A percentile compares a stretch with the other conserved stretches of the same genome.
Evolutionary conservation across 2,329 filamentous ascomycete species (phyloP).

Genomic region (Ophiostoma piceae): DNA sequence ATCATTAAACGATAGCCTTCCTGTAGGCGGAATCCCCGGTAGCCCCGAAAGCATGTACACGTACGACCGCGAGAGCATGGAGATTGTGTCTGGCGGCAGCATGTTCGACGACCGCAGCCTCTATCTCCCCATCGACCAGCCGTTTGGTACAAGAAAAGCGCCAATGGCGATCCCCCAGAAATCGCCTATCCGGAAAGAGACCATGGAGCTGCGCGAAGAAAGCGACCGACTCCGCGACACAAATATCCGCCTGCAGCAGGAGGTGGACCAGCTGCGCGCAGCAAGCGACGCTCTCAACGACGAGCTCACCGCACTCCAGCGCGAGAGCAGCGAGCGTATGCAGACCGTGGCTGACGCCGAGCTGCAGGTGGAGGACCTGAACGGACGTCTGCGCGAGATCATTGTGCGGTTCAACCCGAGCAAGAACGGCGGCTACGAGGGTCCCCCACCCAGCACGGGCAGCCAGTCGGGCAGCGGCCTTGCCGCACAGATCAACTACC

Average conservation of each 20-base stretch:
- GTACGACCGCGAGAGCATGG: constrained; percentile 56
- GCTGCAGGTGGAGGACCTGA: constrained; percentile 61
- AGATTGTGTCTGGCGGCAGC: constrained; percentile 43
- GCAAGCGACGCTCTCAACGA: constrained; percentile 35
- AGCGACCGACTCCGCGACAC: constrained; percentile 29
- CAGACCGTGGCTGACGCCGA: constrained; percentile 58
- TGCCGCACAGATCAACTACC: constrained; percentile 60
- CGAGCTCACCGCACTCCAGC: constrained; percentile 37
- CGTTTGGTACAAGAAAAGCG: constrained; percentile 39
- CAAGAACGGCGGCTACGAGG: constrained; percentile 43
- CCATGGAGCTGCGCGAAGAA: constrained; percentile 46
- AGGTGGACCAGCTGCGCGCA: constrained; percentile 33
- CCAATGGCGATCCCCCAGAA: neutral
- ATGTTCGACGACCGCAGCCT: constrained; percentile 74
- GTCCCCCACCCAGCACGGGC: constrained; percentile 39
- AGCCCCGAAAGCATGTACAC: constrained; percentile 74
- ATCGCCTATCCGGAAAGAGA: constrained; percentile 38
- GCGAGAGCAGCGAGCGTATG: constrained; percentile 38
- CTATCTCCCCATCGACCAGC: constrained; percentile 63
- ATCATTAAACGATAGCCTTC: constrained; percentile 38
- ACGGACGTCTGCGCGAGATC: constrained; percentile 59
- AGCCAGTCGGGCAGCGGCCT: constrained; percentile 45
- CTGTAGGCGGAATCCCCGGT: constrained; percentile 58
- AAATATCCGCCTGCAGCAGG: constrained; percentile 30
- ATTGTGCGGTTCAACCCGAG: constrained; percentile 59